These are phyloP conservation scores for Psilocybe subaeruginosa DNA, from an alignment of 768 basidiomycete species.

Conservation along the genomic window DNA sequence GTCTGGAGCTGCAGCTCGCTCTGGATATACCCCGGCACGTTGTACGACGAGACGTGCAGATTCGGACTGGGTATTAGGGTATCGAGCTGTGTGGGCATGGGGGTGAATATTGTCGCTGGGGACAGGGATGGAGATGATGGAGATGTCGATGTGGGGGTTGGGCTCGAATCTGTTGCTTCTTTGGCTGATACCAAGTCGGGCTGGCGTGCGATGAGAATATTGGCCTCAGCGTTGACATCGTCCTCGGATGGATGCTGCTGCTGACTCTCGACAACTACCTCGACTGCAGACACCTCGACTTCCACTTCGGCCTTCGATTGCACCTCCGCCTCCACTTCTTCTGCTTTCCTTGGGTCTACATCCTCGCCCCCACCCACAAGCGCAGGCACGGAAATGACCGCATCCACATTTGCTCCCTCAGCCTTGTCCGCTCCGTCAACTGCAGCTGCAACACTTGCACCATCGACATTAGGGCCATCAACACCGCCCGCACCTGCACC, in stretches of 20 bases:
- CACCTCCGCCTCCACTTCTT: not conserved
- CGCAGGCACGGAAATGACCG: not conserved
- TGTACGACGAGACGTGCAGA: not conserved
- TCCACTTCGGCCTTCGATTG: too few species aligned
- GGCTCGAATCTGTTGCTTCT: not conserved
- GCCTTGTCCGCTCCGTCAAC: not conserved
- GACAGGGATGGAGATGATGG: not conserved
- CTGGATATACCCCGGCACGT: not conserved
- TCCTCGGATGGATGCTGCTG: too few species aligned
- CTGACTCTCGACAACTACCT: too few species aligned
- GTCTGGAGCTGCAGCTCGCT: not conserved
- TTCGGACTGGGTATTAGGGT: constrained; percentile 9
- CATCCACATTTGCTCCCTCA: not conserved
- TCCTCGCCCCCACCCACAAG: not conserved
- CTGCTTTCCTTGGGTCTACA: not conserved
- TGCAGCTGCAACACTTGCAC: not conserved
- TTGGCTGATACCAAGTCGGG: not conserved
- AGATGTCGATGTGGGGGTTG: not conserved
- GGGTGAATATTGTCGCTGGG: too few species aligned
- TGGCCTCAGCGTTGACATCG: too few species aligned
- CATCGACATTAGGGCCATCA: not conserved
- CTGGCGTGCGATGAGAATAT: too few species aligned
- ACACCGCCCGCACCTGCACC: not conserved
- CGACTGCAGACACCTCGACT: too few species aligned
- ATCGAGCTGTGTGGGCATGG: not conserved